Percentiles rank a stretch among this genome's conserved stretches.
Evolutionary conservation across 805 yeast genomes (phyloP).

Genomic region (Saccharomycopsis malanga): DNA sequence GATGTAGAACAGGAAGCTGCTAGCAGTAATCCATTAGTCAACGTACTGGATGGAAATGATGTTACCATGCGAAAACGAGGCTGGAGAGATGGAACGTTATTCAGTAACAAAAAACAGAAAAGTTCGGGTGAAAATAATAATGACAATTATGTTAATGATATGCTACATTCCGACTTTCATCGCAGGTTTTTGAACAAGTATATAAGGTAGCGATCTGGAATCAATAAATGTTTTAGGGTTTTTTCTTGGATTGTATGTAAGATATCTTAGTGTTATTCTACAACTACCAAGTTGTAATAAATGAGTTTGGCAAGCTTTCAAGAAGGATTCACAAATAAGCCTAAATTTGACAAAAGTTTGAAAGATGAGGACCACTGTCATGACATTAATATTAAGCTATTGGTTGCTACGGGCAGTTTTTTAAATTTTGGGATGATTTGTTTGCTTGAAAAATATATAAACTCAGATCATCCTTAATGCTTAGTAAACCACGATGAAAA

Average conservation of each 20-base stretch:
- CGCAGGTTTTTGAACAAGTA: slow-evolving; percentile 13
- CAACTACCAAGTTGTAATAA: too few relatives aligned
- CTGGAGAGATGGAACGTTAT: slow-evolving; percentile 11
- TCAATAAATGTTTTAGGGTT: not conserved
- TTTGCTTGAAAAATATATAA: too few relatives aligned
- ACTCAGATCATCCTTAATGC: too few relatives aligned
- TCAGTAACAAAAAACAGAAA: slow-evolving; percentile 11
- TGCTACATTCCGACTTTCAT: slow-evolving; percentile 16
- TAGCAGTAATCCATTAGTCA: slow-evolving; percentile 15
- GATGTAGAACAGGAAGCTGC: slow-evolving; percentile 6
- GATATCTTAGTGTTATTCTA: too few relatives aligned
- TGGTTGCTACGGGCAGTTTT: too few relatives aligned
- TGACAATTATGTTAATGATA: slow-evolving; percentile 9
- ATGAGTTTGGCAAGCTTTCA: too few relatives aligned
- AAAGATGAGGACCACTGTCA: too few relatives aligned
- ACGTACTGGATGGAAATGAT: not conserved
- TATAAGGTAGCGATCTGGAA: slow-evolving; percentile 2
- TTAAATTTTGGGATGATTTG: too few relatives aligned
- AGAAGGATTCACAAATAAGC: too few relatives aligned
- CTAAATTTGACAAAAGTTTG: too few relatives aligned
- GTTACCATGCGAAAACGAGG: not conserved
- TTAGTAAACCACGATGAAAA: too few relatives aligned
- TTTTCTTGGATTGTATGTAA: not conserved
- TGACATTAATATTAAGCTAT: too few relatives aligned
- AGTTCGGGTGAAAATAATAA: not conserved